phyloP scores from a whole-genome alignment of 164 flowering plant species.

The Vitis labrusca region DNA sequence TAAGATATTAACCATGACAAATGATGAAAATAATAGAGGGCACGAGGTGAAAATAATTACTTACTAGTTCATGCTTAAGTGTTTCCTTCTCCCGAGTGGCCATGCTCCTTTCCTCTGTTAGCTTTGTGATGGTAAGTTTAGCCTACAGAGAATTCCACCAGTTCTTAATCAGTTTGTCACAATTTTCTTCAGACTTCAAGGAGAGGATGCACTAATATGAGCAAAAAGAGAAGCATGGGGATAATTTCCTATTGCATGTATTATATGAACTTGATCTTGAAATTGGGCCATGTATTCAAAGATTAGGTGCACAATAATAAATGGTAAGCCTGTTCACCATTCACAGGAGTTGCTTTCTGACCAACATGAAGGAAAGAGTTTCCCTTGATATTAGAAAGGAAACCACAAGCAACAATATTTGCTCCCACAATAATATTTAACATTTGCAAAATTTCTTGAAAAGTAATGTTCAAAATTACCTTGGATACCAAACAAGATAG shows the following conservation, averaged over 20 bases:
- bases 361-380: no score
- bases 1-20: neutral
- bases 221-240: neutral
- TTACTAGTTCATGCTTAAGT: slow-evolving; percentile 63
- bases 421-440: neutral
- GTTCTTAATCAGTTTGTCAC: neutral
- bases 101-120: slow-evolving; percentile 52
- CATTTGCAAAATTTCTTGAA: neutral
- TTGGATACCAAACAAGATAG: neutral
- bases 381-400: no score
- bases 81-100: slow-evolving; percentile 40
- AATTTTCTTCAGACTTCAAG: neutral
- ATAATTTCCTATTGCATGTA: neutral
- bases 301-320: neutral
- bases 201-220: neutral
- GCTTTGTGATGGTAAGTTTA: slow-evolving; percentile 43
- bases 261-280: neutral
- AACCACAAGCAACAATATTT: neutral
- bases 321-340: no score
- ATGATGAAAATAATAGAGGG: neutral
- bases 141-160: slow-evolving; percentile 46
- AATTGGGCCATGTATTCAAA: neutral
- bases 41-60: slow-evolving; percentile 6
- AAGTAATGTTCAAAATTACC: neutral
- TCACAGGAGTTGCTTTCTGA: no score